These are phyloP conservation scores for Xylariales sp. DNA, from an alignment of 2,329 filamentous ascomycete genomes.

Conservation along the genomic window DNA sequence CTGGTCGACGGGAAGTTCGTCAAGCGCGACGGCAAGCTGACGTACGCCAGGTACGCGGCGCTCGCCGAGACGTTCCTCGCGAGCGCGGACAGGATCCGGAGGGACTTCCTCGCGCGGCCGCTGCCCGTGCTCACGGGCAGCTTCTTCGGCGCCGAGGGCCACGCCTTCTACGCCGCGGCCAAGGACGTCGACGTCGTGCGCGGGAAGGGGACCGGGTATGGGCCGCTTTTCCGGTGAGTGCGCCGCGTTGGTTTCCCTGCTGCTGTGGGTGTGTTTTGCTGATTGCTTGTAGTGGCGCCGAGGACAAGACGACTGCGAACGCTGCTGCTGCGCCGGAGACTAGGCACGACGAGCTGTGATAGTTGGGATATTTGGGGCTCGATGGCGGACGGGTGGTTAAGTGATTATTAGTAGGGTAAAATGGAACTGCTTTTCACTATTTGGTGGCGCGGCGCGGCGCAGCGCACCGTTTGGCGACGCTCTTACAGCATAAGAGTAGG, in stretches of 20 bases:
- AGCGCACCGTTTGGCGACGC: too few relatives aligned
- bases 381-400: background rate
- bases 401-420: background rate
- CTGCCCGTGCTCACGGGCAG: slow-evolving; percentile 45
- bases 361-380: background rate
- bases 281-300: background rate
- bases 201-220: slow-evolving; percentile 43
- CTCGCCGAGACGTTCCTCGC: slow-evolving; percentile 50
- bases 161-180: slow-evolving; percentile 32
- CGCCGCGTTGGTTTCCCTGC: background rate
- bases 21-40: slow-evolving; percentile 58
- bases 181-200: slow-evolving; percentile 39
- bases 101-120: slow-evolving; percentile 42
- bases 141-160: slow-evolving; percentile 39
- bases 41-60: slow-evolving; percentile 44
- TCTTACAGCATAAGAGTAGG: background rate
- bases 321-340: slow-evolving; percentile 3
- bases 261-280: background rate
- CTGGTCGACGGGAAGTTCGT: slow-evolving; percentile 61
- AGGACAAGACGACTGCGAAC: slow-evolving; percentile 12
- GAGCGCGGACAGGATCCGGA: slow-evolving; percentile 51
- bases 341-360: slow-evolving; percentile 37
- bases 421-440: background rate
- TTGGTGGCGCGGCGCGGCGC: background rate
- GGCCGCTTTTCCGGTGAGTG: slow-evolving; percentile 41